Conservation (phyloP, 2,329 filamentous ascomycete genomes). For the Diaporthe ampelina region DNA sequence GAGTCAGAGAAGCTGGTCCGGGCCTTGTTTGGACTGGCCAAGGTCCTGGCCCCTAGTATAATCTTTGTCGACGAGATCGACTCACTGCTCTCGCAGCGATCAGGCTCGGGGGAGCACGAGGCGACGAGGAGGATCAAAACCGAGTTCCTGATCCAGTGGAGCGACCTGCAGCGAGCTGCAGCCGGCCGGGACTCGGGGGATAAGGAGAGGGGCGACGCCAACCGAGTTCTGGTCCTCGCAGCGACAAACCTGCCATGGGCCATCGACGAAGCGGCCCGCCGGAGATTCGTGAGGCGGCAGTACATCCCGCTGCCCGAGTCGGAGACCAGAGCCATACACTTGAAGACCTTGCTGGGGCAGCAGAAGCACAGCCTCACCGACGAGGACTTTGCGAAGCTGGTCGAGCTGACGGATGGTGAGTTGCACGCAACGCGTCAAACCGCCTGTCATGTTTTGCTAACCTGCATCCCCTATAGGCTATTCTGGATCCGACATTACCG, state of each 20-base stretch:
- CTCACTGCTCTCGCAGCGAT: slow-evolving; percentile 87
- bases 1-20: slow-evolving; percentile 97
- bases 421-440: slow-evolving; percentile 30
- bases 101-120: slow-evolving; percentile 89
- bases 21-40: slow-evolving; percentile 91
- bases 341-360: slow-evolving; percentile 84
- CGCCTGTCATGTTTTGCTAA: slow-evolving; percentile 1
- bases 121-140: slow-evolving; percentile 96
- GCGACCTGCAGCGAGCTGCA: slow-evolving; percentile 90
- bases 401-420: slow-evolving; percentile 87
- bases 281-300: slow-evolving; percentile 91
- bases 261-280: slow-evolving; percentile 93
- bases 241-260: slow-evolving; percentile 98
- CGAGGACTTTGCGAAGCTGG: slow-evolving; percentile 79
- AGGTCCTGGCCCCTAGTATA: slow-evolving; percentile 90
- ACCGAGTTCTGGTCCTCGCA: slow-evolving; percentile 90
- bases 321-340: slow-evolving; percentile 82
- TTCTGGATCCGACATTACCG: slow-evolving; percentile 96
- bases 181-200: slow-evolving; percentile 82
- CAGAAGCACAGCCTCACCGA: slow-evolving; percentile 87
- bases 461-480: slow-evolving; percentile 73
- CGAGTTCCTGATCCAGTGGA: slow-evolving; percentile 98
- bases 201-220: slow-evolving; percentile 83
- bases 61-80: slow-evolving; percentile 99
- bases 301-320: slow-evolving; percentile 95